phyloP scores from a whole-genome alignment of 1,284 basidiomycete genomes.

The Ceratobasidium sp. region DNA sequence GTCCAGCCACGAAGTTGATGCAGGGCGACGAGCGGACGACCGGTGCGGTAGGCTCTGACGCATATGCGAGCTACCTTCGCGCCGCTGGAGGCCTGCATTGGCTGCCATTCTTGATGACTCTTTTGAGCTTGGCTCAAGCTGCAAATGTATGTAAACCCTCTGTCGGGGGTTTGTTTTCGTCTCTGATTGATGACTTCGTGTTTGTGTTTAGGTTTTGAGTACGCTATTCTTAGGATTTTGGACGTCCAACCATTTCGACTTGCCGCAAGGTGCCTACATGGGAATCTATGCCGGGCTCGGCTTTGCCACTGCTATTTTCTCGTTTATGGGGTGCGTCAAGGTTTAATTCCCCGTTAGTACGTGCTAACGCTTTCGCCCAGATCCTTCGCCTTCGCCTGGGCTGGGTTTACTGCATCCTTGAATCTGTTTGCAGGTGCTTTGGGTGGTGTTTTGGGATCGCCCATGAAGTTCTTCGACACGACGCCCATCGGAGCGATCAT shows the following conservation, averaged over 20 bases:
- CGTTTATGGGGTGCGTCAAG: slow-evolving; percentile 63
- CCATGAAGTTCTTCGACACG: slow-evolving; percentile 82
- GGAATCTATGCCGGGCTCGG: slow-evolving; percentile 74
- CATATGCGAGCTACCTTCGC: slow-evolving; percentile 66
- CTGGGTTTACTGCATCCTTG: slow-evolving; percentile 67
- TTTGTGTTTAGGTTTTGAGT: slow-evolving; percentile 52
- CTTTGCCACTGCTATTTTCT: slow-evolving; percentile 65
- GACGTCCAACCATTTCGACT: slow-evolving; percentile 60
- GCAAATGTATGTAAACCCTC: slow-evolving; percentile 47
- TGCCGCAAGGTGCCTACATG: slow-evolving; percentile 68
- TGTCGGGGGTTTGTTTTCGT: background rate
- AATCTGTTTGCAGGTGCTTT: slow-evolving; percentile 69
- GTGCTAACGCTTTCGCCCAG: slow-evolving; percentile 15
- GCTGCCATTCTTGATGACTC: slow-evolving; percentile 55
- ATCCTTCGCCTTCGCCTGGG: slow-evolving; percentile 58
- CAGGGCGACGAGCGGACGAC: slow-evolving; percentile 65
- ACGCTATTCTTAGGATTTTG: slow-evolving; percentile 59
- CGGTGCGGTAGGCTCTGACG: slow-evolving; percentile 62
- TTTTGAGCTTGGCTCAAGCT: slow-evolving; percentile 51
- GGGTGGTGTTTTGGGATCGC: slow-evolving; percentile 68
- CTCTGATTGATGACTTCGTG: background rate
- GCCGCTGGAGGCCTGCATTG: slow-evolving; percentile 63
- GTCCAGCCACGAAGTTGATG: slow-evolving; percentile 57
- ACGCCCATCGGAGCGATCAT: slow-evolving; percentile 77
- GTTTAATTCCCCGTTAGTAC: background rate